Percentiles rank a stretch among this genome's conserved stretches.
Conservation (phyloP, 306 rosid genomes). For the Rosa multiflora region DNA sequence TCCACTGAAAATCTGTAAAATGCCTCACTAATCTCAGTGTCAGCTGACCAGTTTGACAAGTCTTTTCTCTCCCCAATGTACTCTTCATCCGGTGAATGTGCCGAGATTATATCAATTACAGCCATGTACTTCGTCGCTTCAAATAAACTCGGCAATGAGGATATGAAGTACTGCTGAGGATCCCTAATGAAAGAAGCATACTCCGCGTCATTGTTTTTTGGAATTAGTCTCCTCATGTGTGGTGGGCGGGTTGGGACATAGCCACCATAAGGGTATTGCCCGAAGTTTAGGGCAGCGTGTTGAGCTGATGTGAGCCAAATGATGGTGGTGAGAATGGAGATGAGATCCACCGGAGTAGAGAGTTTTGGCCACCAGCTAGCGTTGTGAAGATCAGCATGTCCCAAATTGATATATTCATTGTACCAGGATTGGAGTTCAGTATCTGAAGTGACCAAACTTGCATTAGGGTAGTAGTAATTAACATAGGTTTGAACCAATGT, state of each 20-base stretch:
- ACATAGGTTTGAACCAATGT: conserved; percentile 71
- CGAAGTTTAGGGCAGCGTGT: conserved; percentile 80
- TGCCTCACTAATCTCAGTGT: conserved; percentile 50
- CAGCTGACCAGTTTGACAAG: conserved; percentile 68
- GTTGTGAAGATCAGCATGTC: conserved; percentile 64
- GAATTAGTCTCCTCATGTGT: conserved; percentile 61
- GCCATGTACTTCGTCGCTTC: conserved; percentile 76
- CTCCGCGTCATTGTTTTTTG: conserved; percentile 70
- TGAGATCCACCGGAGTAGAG: conserved; percentile 49
- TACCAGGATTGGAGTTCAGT: conserved; percentile 83
- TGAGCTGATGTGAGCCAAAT: conserved; percentile 89
- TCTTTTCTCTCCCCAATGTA: conserved; percentile 77
- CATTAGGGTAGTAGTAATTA: conserved; percentile 61
- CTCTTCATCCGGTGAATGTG: conserved; percentile 87
- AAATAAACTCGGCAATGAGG: conserved; percentile 51
- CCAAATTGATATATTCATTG: conserved; percentile 67
- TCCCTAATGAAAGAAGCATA: conserved; percentile 52
- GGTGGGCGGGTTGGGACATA: conserved; percentile 83
- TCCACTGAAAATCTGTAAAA: conserved; percentile 61
- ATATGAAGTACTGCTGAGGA: conserved; percentile 72
- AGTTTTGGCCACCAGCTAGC: conserved; percentile 82
- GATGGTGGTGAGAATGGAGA: conserved; percentile 57
- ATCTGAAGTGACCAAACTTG: conserved; percentile 51
- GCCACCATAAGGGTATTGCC: conserved; percentile 91
- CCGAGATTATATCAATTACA: conserved; percentile 70